Evolutionary conservation across 2,329 filamentous ascomycete species (phyloP), one percentile per base, ranked within the genome.

Genomic region (Trichoderma polysporum): DNA sequence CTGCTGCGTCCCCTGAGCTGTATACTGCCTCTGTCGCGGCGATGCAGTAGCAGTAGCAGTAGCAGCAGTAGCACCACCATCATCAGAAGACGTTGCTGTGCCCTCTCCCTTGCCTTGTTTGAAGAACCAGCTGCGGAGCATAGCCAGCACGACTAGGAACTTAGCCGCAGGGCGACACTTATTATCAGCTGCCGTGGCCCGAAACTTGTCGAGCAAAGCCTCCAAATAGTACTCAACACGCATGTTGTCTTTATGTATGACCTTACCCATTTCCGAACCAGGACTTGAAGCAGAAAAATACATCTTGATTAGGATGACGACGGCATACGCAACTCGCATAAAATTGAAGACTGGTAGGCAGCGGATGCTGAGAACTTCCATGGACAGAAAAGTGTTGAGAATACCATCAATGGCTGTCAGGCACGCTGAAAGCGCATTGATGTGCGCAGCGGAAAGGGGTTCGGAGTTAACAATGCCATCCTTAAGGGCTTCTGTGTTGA

Each of bases 301-400:
- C 69, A 93, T 85, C 76, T 92, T 93, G 75, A 92, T 90, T 41
- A 93, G 80, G 35, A 91, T 86, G 22, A 93, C 88, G 2, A 89
- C 84, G 6, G 88, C 88, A 73, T 92, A 92, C 12, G 90, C 87
- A 19, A 92, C 86, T 31, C 91, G 87, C 17, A 91, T 90, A 72
- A 91, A 88, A 75, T 86, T 87, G 73, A 91, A 89, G 2, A 91
- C 89, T 19, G 91, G 90, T 10, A 93, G 76, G 65, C 84, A 89
- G 62, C 88, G 86, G 47, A 92, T 81, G 47, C 81, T 82, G 4
- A 80, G 76, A 15, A 86, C 76, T 57, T 89, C 85, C 76, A 93
- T 86, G 45, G 79, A 79, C 3, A 90, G 76, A 66, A 93, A 91
- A 0, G 85, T 83, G 25, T 89, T 86, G 57, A 94, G 84, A 10